These are phyloP conservation scores for Erythrophleum ivorense DNA, from an alignment of 331 rosid genomes.

Conservation along the genomic window DNA sequence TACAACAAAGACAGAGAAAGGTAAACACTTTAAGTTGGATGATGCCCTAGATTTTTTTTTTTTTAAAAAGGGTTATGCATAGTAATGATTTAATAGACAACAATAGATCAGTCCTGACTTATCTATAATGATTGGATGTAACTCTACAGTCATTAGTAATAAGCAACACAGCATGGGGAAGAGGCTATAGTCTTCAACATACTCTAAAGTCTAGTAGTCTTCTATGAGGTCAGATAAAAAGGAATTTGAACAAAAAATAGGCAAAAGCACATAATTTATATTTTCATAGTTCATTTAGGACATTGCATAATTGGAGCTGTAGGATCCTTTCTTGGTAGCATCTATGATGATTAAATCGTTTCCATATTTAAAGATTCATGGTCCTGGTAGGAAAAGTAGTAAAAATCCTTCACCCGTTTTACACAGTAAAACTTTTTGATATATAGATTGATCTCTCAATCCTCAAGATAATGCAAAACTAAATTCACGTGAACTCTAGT, in stretches of 20 bases:
- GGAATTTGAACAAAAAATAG: not conserved
- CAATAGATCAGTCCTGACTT: not conserved
- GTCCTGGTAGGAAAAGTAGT: too few relatives aligned
- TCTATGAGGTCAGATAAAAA: not conserved
- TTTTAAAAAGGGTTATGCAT: not conserved
- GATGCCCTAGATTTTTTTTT: slow-evolving; percentile 1
- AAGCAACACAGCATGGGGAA: slow-evolving; percentile 6
- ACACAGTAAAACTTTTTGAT: too few relatives aligned
- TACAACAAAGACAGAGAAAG: not conserved
- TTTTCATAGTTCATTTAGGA: slow-evolving; percentile 8
- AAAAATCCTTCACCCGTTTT: too few relatives aligned
- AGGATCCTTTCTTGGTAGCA: too few relatives aligned
- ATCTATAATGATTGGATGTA: slow-evolving; percentile 2
- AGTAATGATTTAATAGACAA: not conserved
- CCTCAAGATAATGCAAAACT: too few relatives aligned
- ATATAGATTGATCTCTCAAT: too few relatives aligned
- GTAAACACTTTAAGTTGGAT: not conserved
- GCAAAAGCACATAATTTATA: not conserved
- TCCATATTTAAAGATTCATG: too few relatives aligned
- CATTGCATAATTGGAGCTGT: too few relatives aligned
- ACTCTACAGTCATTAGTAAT: not conserved
- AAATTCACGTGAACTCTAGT: too few relatives aligned
- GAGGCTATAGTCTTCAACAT: not conserved
- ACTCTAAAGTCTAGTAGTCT: not conserved
- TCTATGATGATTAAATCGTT: too few relatives aligned